Conservation (phyloP, 768 basidiomycete species). For the Tricholoma flavovirens region DNA sequence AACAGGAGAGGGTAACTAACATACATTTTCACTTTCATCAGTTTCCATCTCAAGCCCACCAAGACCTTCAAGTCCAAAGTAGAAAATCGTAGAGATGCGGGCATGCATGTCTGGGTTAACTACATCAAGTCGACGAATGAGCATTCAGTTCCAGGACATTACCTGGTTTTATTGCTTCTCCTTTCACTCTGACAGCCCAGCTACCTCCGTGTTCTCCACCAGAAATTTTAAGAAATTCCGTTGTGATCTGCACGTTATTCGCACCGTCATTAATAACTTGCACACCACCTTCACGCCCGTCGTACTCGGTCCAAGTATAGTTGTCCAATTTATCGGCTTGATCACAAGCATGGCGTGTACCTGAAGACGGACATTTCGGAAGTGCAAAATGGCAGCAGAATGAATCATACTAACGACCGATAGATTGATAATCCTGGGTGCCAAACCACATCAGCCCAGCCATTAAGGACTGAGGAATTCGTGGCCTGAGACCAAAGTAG, state of each 20-base stretch:
- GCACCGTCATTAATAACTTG: conserved; percentile 75
- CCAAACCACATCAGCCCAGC: conserved; percentile 95
- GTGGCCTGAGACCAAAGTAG: conserved; percentile 90
- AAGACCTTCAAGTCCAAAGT: conserved; percentile 82
- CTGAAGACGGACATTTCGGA: conserved; percentile 31
- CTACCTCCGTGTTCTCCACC: conserved; percentile 81
- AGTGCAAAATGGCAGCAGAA: conserved; percentile 1
- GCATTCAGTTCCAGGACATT: conserved; percentile 14
- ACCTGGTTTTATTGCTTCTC: conserved; percentile 71
- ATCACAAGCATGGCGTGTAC: conserved; percentile 81
- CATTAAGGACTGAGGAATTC: conserved; percentile 83
- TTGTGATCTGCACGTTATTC: conserved; percentile 84
- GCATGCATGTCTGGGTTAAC: conserved; percentile 38
- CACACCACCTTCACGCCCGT: conserved; percentile 78
- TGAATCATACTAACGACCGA: conserved; percentile 44
- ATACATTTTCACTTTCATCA: conserved; percentile 67
- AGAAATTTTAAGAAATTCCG: conserved; percentile 81
- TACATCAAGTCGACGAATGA: neutral
- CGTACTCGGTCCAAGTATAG: conserved; percentile 88
- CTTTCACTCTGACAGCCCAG: conserved; percentile 83
- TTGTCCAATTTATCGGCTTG: conserved; percentile 75
- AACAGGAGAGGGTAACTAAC: conserved; percentile 15
- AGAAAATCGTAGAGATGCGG: conserved; percentile 76
- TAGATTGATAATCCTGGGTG: conserved; percentile 74
- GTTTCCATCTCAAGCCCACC: conserved; percentile 79